Evolutionary conservation across 805 yeast genomes (phyloP), one percentile per base, ranked within the genome.

Genomic region (Schizosaccharomyces lindneri): DNA sequence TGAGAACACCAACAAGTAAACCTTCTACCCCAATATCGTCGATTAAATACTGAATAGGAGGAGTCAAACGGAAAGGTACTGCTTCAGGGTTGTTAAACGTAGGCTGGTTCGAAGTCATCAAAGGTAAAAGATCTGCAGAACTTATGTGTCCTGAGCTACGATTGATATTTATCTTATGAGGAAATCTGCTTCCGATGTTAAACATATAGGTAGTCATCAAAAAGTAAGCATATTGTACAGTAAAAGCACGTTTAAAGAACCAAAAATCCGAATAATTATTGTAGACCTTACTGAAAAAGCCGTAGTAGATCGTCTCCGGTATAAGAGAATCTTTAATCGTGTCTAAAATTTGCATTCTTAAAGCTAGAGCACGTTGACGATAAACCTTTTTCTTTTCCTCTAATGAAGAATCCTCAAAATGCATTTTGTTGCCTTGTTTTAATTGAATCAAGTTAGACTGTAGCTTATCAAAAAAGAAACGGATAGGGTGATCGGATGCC

Each of bases 11-110:
- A 1, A 97, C 82, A 65, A 88, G 80, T 19, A 94, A 77, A 60
- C 98, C 98, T 71, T 93, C 98, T 67, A 88, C 74, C 4, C 88
- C 87, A n/a, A 89, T 81, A 63, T 89, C 95, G 60, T 98, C 97
- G 74, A 93, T 87, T 68, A 93, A 76, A 65, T 84, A 83, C 71
- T 93, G 99, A 62, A 94, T 80, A 69, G 94, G 93, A 24, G 99
- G 98, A 5, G 98, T 90, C 68, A 93, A 77, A 69, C 99, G 78
- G 78, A 93, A 93, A 57, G 98, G 97, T 60, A 93, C 97, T 65
- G 88, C 81, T 70, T 93, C 99, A 17, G 88, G 81, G 66, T 89
- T 87, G 70, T 84, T 84, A 76, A 90, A 89, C 31, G 90, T 76
- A 31, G 99, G 99, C 84, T 79, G 1, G 81, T 79, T 63, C 81